Conservation (phyloP, 306 rosid species). For the Ochetophila trinervis region DNA sequence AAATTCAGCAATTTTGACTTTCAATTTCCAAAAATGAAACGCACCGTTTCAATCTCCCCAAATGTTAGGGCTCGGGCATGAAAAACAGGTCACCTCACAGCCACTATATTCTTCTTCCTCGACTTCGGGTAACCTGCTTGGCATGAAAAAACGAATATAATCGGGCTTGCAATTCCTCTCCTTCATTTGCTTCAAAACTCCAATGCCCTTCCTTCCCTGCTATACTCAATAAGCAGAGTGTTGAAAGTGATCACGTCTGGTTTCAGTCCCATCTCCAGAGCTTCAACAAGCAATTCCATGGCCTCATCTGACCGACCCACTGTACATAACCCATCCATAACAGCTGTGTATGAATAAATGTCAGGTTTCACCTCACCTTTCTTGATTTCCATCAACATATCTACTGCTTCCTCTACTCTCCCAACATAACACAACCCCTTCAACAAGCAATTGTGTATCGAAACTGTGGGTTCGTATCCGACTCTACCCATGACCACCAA, state of each 20-base stretch:
- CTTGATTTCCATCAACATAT: slow-evolving; percentile 53
- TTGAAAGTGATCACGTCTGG: slow-evolving; percentile 65
- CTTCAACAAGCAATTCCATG: slow-evolving; percentile 60
- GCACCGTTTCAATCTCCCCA: too few species aligned
- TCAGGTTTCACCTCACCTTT: slow-evolving; percentile 41
- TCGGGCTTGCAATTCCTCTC: slow-evolving; percentile 53
- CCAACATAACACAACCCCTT: slow-evolving; percentile 85
- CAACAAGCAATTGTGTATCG: slow-evolving; percentile 62
- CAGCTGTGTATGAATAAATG: slow-evolving; percentile 57
- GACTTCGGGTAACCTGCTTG: too few species aligned
- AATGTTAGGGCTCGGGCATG: too few species aligned
- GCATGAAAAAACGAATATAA: too few species aligned
- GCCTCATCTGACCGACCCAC: slow-evolving; percentile 83
- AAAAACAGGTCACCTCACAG: too few species aligned
- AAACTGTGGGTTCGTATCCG: slow-evolving; percentile 47
- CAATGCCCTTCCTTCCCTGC: slow-evolving; percentile 68
- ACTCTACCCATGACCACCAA: slow-evolving; percentile 37
- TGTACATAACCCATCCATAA: slow-evolving; percentile 82
- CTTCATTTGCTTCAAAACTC: slow-evolving; percentile 58
- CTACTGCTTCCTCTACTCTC: slow-evolving; percentile 71
- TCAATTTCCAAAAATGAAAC: too few species aligned
- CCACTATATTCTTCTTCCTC: too few species aligned
- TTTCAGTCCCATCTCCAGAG: slow-evolving; percentile 43
- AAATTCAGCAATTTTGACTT: too few species aligned
- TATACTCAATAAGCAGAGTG: slow-evolving; percentile 63